Conservation (phyloP, 495 filamentous ascomycete genomes). For the Hyphodiscus hymeniophilus region DNA sequence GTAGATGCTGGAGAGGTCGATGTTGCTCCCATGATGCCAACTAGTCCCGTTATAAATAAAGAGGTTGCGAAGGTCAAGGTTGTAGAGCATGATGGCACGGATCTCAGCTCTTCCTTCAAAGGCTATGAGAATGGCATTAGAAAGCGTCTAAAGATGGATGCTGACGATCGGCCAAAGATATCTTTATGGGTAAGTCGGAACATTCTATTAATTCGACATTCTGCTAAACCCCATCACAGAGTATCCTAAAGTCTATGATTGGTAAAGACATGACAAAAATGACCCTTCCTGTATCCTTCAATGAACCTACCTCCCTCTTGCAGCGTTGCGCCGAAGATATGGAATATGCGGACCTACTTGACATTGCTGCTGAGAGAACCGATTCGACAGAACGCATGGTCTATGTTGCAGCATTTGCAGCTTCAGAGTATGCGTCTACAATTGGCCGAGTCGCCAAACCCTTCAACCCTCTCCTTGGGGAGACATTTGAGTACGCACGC, state of each 20-base stretch:
- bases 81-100: slow-evolving; percentile 38
- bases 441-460: slow-evolving; percentile 96
- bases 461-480: slow-evolving; percentile 92
- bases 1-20: slow-evolving; percentile 88
- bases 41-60: slow-evolving; percentile 25
- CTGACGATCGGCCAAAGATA: slow-evolving; percentile 87
- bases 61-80: slow-evolving; percentile 31
- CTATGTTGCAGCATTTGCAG: slow-evolving; percentile 94
- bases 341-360: slow-evolving; percentile 91
- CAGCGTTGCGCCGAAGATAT: slow-evolving; percentile 95
- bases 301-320: slow-evolving; percentile 94
- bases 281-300: slow-evolving; percentile 97
- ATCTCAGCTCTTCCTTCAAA: slow-evolving; percentile 69
- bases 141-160: slow-evolving; percentile 75
- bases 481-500: slow-evolving; percentile 93
- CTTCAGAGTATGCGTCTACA: slow-evolving; percentile 93
- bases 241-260: slow-evolving; percentile 98
- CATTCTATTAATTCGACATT: background rate
- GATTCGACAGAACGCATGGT: slow-evolving; percentile 89
- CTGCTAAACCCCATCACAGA: slow-evolving; percentile 40
- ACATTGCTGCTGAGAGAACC: slow-evolving; percentile 75
- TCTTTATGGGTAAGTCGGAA: slow-evolving; percentile 75
- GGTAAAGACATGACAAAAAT: slow-evolving; percentile 99
- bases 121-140: slow-evolving; percentile 87
- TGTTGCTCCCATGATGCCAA: slow-evolving; percentile 48